These are phyloP conservation scores for Penicillium capsulatum DNA, from an alignment of 2,329 filamentous ascomycete species.

Conservation along the genomic window DNA sequence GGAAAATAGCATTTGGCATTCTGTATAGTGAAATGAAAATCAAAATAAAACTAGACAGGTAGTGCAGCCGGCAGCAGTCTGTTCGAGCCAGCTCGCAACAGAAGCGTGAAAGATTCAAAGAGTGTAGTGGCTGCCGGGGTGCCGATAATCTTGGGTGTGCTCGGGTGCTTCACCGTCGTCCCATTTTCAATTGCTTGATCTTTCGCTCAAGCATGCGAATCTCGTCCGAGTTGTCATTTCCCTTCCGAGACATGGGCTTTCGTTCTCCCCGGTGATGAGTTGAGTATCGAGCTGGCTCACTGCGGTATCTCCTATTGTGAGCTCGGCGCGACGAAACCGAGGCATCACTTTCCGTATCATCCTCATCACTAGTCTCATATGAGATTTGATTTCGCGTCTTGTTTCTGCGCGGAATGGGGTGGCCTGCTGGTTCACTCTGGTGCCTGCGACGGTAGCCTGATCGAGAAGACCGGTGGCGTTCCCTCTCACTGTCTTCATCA, in stretches of 20 bases:
- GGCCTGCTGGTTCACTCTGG: background rate
- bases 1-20: background rate
- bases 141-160: background rate
- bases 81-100: background rate
- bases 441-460: background rate
- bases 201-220: background rate
- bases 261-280: constrained; percentile 28
- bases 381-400: background rate
- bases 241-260: background rate
- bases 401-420: background rate
- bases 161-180: background rate
- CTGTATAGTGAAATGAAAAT: background rate
- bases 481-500: constrained; percentile 1
- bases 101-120: background rate
- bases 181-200: background rate
- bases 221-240: background rate
- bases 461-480: background rate
- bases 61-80: background rate
- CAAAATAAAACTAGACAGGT: background rate
- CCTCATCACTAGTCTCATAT: background rate
- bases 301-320: constrained; percentile 2
- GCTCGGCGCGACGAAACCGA: background rate
- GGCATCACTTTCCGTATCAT: constrained; percentile 1
- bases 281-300: background rate
- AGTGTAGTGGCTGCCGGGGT: background rate